Percentiles rank a stretch among this genome's conserved stretches.
These are phyloP conservation scores for Ustilago hordei DNA, from an alignment of 1,284 basidiomycete species.

Conservation along the genomic window DNA sequence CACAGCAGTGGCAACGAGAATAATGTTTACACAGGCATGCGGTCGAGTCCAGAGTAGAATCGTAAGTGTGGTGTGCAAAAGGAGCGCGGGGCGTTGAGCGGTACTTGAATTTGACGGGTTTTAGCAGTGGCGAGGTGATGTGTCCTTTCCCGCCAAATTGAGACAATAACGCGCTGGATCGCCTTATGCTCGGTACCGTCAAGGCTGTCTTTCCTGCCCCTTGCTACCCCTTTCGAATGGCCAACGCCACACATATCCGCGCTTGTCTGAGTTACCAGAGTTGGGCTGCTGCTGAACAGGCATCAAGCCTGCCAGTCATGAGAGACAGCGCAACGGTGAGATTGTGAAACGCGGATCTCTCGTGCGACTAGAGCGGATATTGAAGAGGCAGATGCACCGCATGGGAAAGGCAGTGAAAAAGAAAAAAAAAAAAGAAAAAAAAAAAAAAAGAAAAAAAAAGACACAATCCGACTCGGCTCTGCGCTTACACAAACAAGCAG, in stretches of 20 bases:
- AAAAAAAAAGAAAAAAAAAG: background rate
- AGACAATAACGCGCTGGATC: constrained; percentile 1
- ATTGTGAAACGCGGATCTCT: background rate
- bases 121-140: background rate
- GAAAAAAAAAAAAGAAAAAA: too few species aligned
- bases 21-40: too few species aligned
- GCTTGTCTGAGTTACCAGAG: background rate
- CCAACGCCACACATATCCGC: background rate
- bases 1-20: constrained; percentile 70
- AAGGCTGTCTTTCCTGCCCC: too few species aligned
- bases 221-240: too few species aligned
- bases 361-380: background rate
- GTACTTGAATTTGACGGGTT: background rate
- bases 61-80: background rate
- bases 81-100: constrained; percentile 1
- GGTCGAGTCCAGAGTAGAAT: too few species aligned
- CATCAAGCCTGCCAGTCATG: background rate
- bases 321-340: background rate
- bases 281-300: background rate
- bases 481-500: background rate
- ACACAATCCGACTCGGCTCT: constrained; percentile 5
- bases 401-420: background rate
- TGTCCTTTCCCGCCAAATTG: background rate
- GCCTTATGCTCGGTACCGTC: background rate
- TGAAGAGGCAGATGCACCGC: background rate